phyloP scores from a whole-genome alignment of 345 rosid species.

The Kandelia obovata region DNA sequence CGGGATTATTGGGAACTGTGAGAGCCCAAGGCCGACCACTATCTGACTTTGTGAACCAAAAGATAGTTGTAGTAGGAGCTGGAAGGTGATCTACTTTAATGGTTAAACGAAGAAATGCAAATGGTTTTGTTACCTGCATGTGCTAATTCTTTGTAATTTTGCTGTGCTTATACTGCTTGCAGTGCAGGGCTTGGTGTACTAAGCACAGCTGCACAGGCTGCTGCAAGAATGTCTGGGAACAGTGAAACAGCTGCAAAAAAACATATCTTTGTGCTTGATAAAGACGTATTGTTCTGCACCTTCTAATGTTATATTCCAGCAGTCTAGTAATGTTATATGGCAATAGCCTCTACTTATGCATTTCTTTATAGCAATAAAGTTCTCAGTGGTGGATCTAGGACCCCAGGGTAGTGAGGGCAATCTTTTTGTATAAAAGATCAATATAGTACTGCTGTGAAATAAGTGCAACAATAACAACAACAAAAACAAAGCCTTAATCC shows the following conservation, averaged over 20 bases:
- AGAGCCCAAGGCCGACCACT: slow-evolving; percentile 90
- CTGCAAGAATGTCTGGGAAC: slow-evolving; percentile 70
- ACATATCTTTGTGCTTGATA: slow-evolving; percentile 74
- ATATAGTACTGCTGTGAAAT: too few relatives aligned
- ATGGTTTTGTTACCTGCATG: not conserved
- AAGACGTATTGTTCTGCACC: slow-evolving; percentile 60
- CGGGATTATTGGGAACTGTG: slow-evolving; percentile 86
- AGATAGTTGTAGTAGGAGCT: slow-evolving; percentile 98
- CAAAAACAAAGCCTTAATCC: too few relatives aligned
- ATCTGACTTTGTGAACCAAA: slow-evolving; percentile 81
- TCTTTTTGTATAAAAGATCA: too few relatives aligned
- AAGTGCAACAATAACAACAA: too few relatives aligned
- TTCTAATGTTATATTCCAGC: too few relatives aligned
- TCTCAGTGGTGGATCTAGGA: too few relatives aligned
- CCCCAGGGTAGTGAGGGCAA: too few relatives aligned
- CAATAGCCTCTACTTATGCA: not conserved
- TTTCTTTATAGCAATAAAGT: not conserved
- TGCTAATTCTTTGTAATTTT: slow-evolving; percentile 10
- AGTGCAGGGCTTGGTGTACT: slow-evolving; percentile 99
- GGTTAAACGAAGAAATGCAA: not conserved
- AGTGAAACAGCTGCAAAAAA: slow-evolving; percentile 43
- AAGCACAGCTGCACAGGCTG: slow-evolving; percentile 71
- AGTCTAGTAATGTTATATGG: not conserved
- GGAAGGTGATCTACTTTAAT: slow-evolving; percentile 59
- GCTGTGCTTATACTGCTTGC: slow-evolving; percentile 27